These are phyloP conservation scores for Sporothrix humicola DNA, from an alignment of 2,329 filamentous ascomycete species.

Conservation along the genomic window DNA sequence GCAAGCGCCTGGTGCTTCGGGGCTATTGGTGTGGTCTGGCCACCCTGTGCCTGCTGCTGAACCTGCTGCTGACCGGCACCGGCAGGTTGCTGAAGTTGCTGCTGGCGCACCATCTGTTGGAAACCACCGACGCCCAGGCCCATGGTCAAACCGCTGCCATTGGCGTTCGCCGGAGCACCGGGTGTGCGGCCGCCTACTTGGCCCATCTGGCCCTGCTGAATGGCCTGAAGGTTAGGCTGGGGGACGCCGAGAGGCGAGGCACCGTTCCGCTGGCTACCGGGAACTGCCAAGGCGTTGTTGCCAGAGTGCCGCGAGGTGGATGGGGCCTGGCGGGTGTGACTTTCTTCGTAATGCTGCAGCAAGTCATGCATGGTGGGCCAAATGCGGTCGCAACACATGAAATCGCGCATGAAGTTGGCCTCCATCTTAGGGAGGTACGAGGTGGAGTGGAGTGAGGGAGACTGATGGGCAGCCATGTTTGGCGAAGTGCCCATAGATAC, in stretches of 20 bases:
- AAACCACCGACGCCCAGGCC: conserved; percentile 45
- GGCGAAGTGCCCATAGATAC: conserved; percentile 76
- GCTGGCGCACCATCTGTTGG: conserved; percentile 53
- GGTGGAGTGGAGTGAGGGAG: conserved; percentile 94
- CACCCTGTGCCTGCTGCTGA: conserved; percentile 39
- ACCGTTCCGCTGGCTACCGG: conserved; percentile 28
- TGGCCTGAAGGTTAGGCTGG: conserved; percentile 33
- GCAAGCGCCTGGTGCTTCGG: conserved; percentile 42
- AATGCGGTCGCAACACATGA: conserved; percentile 89
- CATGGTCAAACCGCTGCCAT: conserved; percentile 31
- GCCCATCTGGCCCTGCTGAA: conserved; percentile 39
- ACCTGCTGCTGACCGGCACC: conserved; percentile 43
- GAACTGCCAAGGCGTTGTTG: conserved; percentile 18
- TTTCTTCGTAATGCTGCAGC: conserved; percentile 94
- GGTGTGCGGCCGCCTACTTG: conserved; percentile 40
- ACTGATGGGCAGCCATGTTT: conserved; percentile 73
- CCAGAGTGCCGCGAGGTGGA: conserved; percentile 45
- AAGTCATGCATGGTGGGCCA: conserved; percentile 92
- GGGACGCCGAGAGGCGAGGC: conserved; percentile 29
- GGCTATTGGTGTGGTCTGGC: conserved; percentile 38
- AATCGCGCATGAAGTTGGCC: conserved; percentile 97
- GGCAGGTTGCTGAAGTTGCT: conserved; percentile 52
- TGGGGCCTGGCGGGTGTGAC: conserved; percentile 74
- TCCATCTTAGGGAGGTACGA: conserved; percentile 96
- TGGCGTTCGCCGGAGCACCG: conserved; percentile 32